Conservation (phyloP, 2,329 filamentous ascomycete species). For the Plectosphaerella plurivora region DNA sequence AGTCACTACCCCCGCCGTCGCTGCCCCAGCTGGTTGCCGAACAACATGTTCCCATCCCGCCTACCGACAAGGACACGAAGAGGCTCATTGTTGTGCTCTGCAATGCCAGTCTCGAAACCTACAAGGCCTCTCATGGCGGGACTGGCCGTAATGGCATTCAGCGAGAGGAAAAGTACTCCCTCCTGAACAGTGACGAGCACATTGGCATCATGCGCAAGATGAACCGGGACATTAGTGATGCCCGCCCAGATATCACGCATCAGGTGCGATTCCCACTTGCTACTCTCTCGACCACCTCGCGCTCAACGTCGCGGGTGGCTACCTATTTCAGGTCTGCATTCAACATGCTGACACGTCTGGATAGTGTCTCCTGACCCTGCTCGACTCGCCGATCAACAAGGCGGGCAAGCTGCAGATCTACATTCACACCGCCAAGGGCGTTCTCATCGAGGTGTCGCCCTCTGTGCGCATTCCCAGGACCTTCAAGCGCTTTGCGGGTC, state of each 20-base stretch:
- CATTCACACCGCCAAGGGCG: conserved; percentile 95
- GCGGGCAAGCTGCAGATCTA: conserved; percentile 96
- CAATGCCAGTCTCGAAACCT: conserved; percentile 96
- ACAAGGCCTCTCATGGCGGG: conserved; percentile 80
- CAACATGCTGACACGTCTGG: conserved; percentile 37
- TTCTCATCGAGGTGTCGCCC: conserved; percentile 97
- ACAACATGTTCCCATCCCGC: conserved; percentile 79
- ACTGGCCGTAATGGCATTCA: conserved; percentile 57
- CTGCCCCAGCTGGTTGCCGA: conserved; percentile 91
- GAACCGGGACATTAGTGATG: conserved; percentile 97
- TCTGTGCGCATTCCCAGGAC: conserved; percentile 95
- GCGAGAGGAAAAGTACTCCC: conserved; percentile 91
- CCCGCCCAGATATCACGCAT: conserved; percentile 94
- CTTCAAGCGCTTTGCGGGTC: conserved; percentile 96
- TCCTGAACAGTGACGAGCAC: conserved; percentile 98
- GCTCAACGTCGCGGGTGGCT: not conserved
- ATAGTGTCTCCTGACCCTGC: conserved; percentile 91
- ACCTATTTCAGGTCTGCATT: conserved; percentile 28
- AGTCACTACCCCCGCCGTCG: conserved; percentile 87
- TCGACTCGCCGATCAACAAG: conserved; percentile 98
- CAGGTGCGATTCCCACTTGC: conserved; percentile 61
- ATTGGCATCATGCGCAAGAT: conserved; percentile 99
- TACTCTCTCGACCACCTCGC: not conserved
- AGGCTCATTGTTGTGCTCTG: conserved; percentile 93
- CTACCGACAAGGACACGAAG: conserved; percentile 84